A percentile compares a stretch with the other conserved stretches of the same genome.
These are phyloP conservation scores for Vicia villosa DNA, from an alignment of 306 rosid genomes.

Conservation along the genomic window DNA sequence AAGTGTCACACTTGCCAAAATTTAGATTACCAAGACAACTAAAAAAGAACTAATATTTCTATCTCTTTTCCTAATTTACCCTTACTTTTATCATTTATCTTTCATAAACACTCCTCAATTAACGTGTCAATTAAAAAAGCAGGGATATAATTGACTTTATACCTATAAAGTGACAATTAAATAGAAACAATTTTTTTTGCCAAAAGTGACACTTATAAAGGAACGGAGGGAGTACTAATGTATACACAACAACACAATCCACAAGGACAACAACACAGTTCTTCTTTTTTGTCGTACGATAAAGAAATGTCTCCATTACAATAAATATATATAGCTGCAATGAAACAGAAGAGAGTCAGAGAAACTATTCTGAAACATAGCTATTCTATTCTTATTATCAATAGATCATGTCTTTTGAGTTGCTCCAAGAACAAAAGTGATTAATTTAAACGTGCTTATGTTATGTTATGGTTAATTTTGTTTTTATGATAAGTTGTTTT, in stretches of 20 bases:
- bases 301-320: constrained; percentile 44
- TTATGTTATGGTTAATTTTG: neutral
- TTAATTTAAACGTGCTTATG: neutral
- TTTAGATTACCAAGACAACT: too few relatives aligned
- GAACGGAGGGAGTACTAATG: too few relatives aligned
- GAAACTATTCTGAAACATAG: neutral
- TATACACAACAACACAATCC: constrained; percentile 30
- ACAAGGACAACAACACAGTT: constrained; percentile 49
- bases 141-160: too few relatives aligned
- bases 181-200: too few relatives aligned
- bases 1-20: too few relatives aligned
- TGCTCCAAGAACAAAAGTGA: neutral
- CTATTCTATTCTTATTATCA: neutral
- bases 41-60: too few relatives aligned
- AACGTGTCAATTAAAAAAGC: too few relatives aligned
- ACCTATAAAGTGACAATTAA: too few relatives aligned
- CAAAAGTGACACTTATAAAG: too few relatives aligned
- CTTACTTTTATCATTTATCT: too few relatives aligned
- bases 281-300: constrained; percentile 50
- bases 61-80: too few relatives aligned
- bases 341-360: constrained; percentile 30
- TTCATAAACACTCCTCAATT: too few relatives aligned
- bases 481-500: neutral
- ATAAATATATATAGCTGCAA: constrained; percentile 32
- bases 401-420: neutral